phyloP scores from a whole-genome alignment of 1,284 basidiomycete genomes.

The Ustilago tritici region DNA sequence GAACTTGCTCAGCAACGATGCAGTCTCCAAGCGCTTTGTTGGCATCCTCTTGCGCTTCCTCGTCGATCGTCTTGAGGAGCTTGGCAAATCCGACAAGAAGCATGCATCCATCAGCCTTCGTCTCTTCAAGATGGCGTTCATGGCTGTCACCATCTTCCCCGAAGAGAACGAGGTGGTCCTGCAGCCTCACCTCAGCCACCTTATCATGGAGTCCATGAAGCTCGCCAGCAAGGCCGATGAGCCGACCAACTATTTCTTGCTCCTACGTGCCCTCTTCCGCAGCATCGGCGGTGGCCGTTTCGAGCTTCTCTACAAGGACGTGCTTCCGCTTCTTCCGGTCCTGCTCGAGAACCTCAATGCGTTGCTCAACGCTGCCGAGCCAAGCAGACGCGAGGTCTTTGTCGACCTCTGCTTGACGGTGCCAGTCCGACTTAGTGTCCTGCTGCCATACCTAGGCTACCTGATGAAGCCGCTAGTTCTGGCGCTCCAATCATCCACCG shows the following conservation, averaged over 20 bases:
- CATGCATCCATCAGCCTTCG: constrained; percentile 81
- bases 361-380: constrained; percentile 67
- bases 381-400: constrained; percentile 72
- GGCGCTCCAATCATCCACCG: constrained; percentile 82
- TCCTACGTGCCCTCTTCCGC: constrained; percentile 93
- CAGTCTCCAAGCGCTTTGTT: constrained; percentile 88
- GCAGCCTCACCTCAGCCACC: constrained; percentile 88
- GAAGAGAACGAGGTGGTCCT: constrained; percentile 88
- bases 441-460: constrained; percentile 93
- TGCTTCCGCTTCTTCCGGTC: constrained; percentile 93
- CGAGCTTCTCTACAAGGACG: constrained; percentile 95
- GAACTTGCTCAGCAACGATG: constrained; percentile 84
- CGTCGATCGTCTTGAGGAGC: constrained; percentile 80
- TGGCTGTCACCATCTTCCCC: constrained; percentile 85
- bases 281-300: constrained; percentile 98
- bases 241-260: constrained; percentile 91
- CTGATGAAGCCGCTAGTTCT: constrained; percentile 96
- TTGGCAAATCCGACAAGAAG: constrained; percentile 86
- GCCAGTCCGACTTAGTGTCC: constrained; percentile 92
- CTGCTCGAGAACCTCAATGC: constrained; percentile 92
- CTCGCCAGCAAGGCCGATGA: constrained; percentile 90
- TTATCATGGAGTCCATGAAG: constrained; percentile 97
- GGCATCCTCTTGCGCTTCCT: constrained; percentile 91
- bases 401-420: constrained; percentile 98
- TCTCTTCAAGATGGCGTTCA: constrained; percentile 96